Conservation (phyloP, 2,329 filamentous ascomycete genomes). For the Scytalidium sp. region DNA sequence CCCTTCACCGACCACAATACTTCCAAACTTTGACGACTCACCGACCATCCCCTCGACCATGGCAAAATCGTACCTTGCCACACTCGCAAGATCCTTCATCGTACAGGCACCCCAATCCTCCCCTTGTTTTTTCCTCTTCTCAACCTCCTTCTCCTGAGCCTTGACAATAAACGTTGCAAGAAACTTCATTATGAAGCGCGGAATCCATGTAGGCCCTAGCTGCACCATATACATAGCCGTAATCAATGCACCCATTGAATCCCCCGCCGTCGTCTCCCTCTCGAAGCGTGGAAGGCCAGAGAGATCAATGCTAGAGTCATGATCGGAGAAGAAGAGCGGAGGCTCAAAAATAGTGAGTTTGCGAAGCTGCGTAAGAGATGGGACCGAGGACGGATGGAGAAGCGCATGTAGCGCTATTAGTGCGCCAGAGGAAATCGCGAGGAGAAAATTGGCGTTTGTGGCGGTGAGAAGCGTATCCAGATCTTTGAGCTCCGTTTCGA, state of each 20-base stretch:
- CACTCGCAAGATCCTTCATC: not conserved
- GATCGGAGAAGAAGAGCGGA: not conserved
- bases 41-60: not conserved
- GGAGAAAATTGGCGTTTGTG: no score
- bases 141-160: constrained; percentile 67
- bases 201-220: not conserved
- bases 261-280: not conserved
- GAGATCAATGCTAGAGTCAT: not conserved
- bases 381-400: no score
- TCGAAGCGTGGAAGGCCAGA: not conserved
- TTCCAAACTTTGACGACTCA: not conserved
- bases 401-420: no score
- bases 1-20: no score
- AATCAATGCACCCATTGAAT: not conserved
- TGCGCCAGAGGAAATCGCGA: no score
- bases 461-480: no score
- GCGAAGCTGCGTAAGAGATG: no score
- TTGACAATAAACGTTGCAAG: not conserved
- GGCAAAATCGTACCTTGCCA: not conserved
- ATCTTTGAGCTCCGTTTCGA: no score
- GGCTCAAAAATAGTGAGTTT: not conserved
- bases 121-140: constrained; percentile 50
- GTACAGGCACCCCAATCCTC: constrained; percentile 32
- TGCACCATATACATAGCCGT: not conserved
- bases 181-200: not conserved